Percentiles rank a stretch among this genome's conserved stretches.
These are phyloP conservation scores for Rauvolfia tetraphylla DNA, from an alignment of 257 asterid genomes.

Conservation along the genomic window DNA sequence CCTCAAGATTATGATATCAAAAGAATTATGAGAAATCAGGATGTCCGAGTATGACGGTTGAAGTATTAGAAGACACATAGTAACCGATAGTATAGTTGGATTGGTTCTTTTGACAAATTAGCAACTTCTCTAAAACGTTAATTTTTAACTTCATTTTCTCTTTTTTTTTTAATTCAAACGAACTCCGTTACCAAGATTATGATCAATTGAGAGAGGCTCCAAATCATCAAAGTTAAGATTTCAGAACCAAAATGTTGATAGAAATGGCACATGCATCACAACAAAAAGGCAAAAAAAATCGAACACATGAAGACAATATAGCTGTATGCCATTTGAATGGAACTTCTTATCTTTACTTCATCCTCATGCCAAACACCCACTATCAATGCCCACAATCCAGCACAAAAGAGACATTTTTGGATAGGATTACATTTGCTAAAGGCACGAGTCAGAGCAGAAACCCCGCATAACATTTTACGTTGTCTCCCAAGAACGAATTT, in stretches of 20 bases:
- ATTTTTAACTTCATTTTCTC: too few species aligned
- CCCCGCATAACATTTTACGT: conserved; percentile 5
- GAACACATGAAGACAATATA: conserved; percentile 39
- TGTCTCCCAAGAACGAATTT: not conserved
- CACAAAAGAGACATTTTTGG: conserved; percentile 26
- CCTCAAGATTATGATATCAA: too few species aligned
- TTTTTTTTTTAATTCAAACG: too few species aligned
- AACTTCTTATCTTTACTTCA: conserved; percentile 42
- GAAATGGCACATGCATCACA: conserved; percentile 64
- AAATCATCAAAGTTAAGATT: not conserved
- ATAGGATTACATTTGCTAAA: conserved; percentile 26
- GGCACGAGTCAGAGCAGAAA: not conserved
- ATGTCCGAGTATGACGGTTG: too few species aligned
- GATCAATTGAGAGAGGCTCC: too few species aligned
- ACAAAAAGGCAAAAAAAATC: conserved; percentile 51
- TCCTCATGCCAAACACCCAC: conserved; percentile 61
- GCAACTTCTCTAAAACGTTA: too few species aligned
- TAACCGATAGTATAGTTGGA: too few species aligned
- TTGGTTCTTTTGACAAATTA: too few species aligned
- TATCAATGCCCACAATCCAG: conserved; percentile 48
- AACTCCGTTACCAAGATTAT: too few species aligned
- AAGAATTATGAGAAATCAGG: too few species aligned
- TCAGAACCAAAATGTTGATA: conserved; percentile 25
- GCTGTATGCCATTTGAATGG: conserved; percentile 32
- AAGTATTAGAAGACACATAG: too few species aligned